A percentile compares a stretch with the other conserved stretches of the same genome.
Conservation (phyloP, 2,329 filamentous ascomycete species). For the Conoideocrella luteorostrata region DNA sequence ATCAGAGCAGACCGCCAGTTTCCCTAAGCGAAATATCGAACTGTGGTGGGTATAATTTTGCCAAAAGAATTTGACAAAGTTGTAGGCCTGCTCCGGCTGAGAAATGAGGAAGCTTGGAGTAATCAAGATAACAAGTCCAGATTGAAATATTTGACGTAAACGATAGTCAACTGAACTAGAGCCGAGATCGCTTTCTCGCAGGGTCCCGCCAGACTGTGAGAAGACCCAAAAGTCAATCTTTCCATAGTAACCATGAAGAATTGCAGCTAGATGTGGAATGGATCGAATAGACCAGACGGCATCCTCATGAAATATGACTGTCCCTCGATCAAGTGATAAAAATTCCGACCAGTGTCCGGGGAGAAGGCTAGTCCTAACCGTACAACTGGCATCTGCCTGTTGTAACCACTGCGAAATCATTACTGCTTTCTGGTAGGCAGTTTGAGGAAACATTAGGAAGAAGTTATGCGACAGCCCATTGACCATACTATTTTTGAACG, state of each 20-base stretch:
- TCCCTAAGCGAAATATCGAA: constrained; percentile 12
- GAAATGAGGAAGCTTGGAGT: constrained; percentile 36
- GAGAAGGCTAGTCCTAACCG: constrained; percentile 33
- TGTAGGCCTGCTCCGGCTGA: constrained; percentile 26
- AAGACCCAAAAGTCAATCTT: constrained; percentile 35
- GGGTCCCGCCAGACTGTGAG: constrained; percentile 5
- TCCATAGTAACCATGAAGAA: constrained; percentile 24
- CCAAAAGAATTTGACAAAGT: constrained; percentile 30
- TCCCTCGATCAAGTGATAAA: constrained; percentile 18
- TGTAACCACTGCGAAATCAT: constrained; percentile 41
- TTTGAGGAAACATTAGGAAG: constrained; percentile 43
- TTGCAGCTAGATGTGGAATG: constrained; percentile 29
- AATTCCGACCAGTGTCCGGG: constrained; percentile 44
- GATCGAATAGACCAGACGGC: constrained; percentile 29
- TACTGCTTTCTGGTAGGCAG: constrained; percentile 24
- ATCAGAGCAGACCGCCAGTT: constrained; percentile 23
- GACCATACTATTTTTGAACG: constrained; percentile 15
- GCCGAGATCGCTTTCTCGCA: neutral
- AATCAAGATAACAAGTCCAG: constrained; percentile 29
- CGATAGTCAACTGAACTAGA: constrained; percentile 14
- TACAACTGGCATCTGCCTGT: constrained; percentile 30
- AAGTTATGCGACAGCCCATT: constrained; percentile 24
- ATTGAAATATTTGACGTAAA: constrained; percentile 23
- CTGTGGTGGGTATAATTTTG: constrained; percentile 14
- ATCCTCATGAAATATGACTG: constrained; percentile 41